Conservation (phyloP, 306 rosid species). For the Pyrus bretschneideri region DNA sequence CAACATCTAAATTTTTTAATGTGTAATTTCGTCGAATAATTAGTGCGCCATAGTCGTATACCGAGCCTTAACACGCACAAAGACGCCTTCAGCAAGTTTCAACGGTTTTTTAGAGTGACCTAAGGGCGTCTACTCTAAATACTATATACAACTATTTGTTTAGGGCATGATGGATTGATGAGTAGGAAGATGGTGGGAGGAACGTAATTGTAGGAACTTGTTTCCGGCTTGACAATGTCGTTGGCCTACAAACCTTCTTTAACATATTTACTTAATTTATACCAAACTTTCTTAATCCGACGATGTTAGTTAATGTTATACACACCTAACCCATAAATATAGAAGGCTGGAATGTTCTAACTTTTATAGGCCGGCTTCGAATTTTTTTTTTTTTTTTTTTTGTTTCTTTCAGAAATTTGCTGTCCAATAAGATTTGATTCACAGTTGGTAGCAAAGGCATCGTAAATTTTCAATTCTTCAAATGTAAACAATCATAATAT, state of each 20-base stretch:
- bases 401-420: conserved; percentile 1
- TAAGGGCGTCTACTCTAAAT: no score
- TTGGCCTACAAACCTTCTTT: neutral
- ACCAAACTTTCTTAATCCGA: neutral
- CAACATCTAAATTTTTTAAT: no score
- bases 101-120: no score
- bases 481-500: neutral
- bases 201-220: conserved; percentile 8
- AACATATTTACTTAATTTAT: neutral
- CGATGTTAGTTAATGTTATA: neutral
- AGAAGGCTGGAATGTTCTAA: conserved; percentile 28
- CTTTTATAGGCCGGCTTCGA: conserved; percentile 24
- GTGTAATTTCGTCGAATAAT: no score
- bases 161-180: neutral
- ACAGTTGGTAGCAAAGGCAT: conserved; percentile 6
- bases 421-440: conserved; percentile 14
- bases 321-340: conserved; percentile 19
- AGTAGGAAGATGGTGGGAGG: neutral
- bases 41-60: no score
- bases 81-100: no score
- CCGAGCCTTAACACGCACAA: no score
- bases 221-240: conserved; percentile 3
- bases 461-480: neutral
- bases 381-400: neutral
- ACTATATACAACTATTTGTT: neutral